Evolutionary conservation across 2,329 filamentous ascomycete genomes (phyloP).

Genomic region (Decorospora gaudefroyi): DNA sequence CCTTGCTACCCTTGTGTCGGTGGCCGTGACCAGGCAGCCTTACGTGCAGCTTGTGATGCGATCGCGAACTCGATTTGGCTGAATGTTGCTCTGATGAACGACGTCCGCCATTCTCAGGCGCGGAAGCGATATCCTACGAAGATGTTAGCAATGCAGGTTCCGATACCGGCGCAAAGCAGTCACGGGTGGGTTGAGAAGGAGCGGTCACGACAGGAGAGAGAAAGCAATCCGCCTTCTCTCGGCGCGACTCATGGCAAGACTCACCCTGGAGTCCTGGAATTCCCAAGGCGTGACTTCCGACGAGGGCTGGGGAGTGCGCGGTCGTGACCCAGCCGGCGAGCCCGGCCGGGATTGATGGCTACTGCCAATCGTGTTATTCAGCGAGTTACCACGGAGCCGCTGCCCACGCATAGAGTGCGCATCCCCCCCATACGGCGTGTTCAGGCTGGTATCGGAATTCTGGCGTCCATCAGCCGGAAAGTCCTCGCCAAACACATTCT

Average conservation of each 20-base stretch:
- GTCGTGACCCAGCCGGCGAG: slow-evolving; percentile 76
- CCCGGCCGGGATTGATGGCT: slow-evolving; percentile 58
- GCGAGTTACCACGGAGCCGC: slow-evolving; percentile 80
- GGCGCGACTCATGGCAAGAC: slow-evolving; percentile 33
- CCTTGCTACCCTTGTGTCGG: slow-evolving; percentile 68
- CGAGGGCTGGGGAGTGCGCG: slow-evolving; percentile 81
- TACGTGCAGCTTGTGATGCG: slow-evolving; percentile 56
- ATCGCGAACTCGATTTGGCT: slow-evolving; percentile 59
- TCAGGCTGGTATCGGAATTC: slow-evolving; percentile 71
- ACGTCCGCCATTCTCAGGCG: slow-evolving; percentile 41
- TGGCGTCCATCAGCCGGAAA: slow-evolving; percentile 67
- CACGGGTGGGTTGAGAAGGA: slow-evolving; percentile 1
- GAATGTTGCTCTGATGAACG: slow-evolving; percentile 45
- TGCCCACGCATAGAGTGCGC: slow-evolving; percentile 67
- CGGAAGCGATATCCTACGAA: slow-evolving; percentile 34
- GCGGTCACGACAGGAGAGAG: neutral
- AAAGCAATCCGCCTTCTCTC: slow-evolving; percentile 2
- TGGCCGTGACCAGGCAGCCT: slow-evolving; percentile 67
- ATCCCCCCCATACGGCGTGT: slow-evolving; percentile 53
- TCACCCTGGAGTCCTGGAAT: slow-evolving; percentile 82
- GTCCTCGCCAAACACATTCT: slow-evolving; percentile 92
- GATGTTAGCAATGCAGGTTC: slow-evolving; percentile 20
- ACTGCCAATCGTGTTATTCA: slow-evolving; percentile 65
- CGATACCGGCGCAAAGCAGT: slow-evolving; percentile 3
- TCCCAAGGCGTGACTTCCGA: slow-evolving; percentile 98